phyloP scores from a whole-genome alignment of 805 yeast species.

The Teunomyces kruisii region DNA sequence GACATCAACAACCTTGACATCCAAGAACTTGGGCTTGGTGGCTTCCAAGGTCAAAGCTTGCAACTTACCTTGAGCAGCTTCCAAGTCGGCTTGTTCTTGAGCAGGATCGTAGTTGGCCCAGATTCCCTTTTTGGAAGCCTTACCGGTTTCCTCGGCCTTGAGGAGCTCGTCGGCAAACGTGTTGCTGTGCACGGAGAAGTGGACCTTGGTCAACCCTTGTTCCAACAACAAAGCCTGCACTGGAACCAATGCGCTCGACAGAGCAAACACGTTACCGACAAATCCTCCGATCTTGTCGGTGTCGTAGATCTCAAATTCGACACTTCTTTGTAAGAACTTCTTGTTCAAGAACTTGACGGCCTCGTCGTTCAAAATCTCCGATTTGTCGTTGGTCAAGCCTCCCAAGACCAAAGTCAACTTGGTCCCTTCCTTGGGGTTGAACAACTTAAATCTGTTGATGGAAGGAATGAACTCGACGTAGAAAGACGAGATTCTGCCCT shows the following conservation, averaged over 20 bases:
- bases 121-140: conserved; percentile 52
- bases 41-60: conserved; percentile 20
- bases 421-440: conserved; percentile 69
- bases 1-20: conserved; percentile 55
- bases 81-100: conserved; percentile 33
- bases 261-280: conserved; percentile 64
- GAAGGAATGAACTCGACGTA: conserved; percentile 70
- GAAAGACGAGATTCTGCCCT: conserved; percentile 58
- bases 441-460: conserved; percentile 65
- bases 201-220: conserved; percentile 64
- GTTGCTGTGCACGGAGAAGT: conserved; percentile 61
- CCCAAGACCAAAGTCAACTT: conserved; percentile 72
- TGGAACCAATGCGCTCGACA: conserved; percentile 48
- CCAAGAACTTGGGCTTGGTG: conserved; percentile 46
- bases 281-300: conserved; percentile 81
- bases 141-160: conserved; percentile 65
- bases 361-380: conserved; percentile 40
- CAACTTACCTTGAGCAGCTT: conserved; percentile 17
- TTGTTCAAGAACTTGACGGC: conserved; percentile 56
- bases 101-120: conserved; percentile 62
- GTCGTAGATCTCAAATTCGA: conserved; percentile 64
- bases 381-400: conserved; percentile 54
- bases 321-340: conserved; percentile 68
- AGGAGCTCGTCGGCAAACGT: conserved; percentile 53
- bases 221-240: conserved; percentile 57